These are phyloP conservation scores for Dryadomyces quercivorus DNA, from an alignment of 2,329 filamentous ascomycete genomes.

Conservation along the genomic window DNA sequence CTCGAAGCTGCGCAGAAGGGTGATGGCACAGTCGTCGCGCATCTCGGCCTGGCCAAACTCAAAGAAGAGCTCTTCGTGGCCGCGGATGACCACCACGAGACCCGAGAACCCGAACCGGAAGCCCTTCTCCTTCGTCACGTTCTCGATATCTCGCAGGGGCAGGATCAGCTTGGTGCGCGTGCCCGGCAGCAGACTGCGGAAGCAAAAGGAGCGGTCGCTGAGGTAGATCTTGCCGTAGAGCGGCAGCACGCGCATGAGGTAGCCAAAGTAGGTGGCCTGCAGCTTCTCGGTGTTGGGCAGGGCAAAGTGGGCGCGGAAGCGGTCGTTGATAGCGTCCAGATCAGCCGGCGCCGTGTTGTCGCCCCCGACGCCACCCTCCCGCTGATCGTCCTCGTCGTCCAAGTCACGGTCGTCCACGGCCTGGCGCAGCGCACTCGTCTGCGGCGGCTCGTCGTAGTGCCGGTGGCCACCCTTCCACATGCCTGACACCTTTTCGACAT, in stretches of 20 bases:
- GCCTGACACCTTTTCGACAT: slow-evolving; percentile 90
- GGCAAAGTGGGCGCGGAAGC: slow-evolving; percentile 83
- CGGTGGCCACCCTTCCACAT: slow-evolving; percentile 91
- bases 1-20: slow-evolving; percentile 65
- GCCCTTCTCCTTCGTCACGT: slow-evolving; percentile 86
- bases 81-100: slow-evolving; percentile 82
- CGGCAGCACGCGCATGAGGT: slow-evolving; percentile 77
- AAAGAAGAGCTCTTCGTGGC: slow-evolving; percentile 93
- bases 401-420: slow-evolving; percentile 37
- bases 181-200: slow-evolving; percentile 78
- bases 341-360: not conserved
- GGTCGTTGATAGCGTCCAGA: slow-evolving; percentile 45
- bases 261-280: slow-evolving; percentile 83
- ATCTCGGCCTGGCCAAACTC: slow-evolving; percentile 70
- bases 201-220: slow-evolving; percentile 78
- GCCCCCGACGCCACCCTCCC: slow-evolving; percentile 28
- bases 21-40: slow-evolving; percentile 81
- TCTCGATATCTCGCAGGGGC: slow-evolving; percentile 83
- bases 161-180: slow-evolving; percentile 88
- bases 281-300: slow-evolving; percentile 74
- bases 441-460: slow-evolving; percentile 60
- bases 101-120: slow-evolving; percentile 87
- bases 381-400: slow-evolving; percentile 37
- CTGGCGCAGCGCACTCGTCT: slow-evolving; percentile 24
- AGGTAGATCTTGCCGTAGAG: slow-evolving; percentile 96